Conservation (phyloP, 768 basidiomycete genomes). For the Russula earlei region DNA sequence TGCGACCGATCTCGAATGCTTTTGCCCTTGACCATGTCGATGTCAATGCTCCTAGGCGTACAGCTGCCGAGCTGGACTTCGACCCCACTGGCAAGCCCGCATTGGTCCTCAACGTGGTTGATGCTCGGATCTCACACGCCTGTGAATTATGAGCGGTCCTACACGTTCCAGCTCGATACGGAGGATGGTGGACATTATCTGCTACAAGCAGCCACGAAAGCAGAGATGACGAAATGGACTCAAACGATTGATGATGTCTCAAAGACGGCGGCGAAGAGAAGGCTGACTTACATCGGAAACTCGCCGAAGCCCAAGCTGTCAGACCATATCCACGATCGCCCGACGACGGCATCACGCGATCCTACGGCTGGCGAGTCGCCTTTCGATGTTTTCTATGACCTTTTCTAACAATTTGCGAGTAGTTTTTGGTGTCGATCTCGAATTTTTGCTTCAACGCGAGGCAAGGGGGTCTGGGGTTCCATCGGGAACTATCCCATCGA, state of each 20-base stretch:
- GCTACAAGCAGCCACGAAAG: conserved; percentile 59
- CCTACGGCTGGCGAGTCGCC: conserved; percentile 57
- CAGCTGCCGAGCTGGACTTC: conserved; percentile 71
- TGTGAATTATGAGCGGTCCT: conserved; percentile 77
- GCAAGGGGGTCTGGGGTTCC: conserved; percentile 37
- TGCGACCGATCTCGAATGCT: conserved; percentile 84
- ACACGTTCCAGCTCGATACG: conserved; percentile 72
- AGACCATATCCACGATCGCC: conserved; percentile 61
- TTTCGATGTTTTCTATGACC: conserved; percentile 29
- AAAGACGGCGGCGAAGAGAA: conserved; percentile 63
- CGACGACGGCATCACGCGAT: conserved; percentile 52
- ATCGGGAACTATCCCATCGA: conserved; percentile 52
- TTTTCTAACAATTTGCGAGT: background rate
- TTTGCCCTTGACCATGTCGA: conserved; percentile 57
- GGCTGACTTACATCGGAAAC: conserved; percentile 72
- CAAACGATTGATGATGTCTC: conserved; percentile 63
- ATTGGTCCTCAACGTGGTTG: conserved; percentile 63
- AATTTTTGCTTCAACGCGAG: conserved; percentile 61
- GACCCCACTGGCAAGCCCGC: conserved; percentile 61
- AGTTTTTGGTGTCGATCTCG: conserved; percentile 66
- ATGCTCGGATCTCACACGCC: conserved; percentile 59
- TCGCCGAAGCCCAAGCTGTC: conserved; percentile 63
- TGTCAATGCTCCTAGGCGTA: conserved; percentile 38
- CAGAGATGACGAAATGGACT: conserved; percentile 72
- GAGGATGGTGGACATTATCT: conserved; percentile 83